These are phyloP conservation scores for Macrolepiota fuliginosa DNA, from an alignment of 768 basidiomycete species.

Conservation along the genomic window DNA sequence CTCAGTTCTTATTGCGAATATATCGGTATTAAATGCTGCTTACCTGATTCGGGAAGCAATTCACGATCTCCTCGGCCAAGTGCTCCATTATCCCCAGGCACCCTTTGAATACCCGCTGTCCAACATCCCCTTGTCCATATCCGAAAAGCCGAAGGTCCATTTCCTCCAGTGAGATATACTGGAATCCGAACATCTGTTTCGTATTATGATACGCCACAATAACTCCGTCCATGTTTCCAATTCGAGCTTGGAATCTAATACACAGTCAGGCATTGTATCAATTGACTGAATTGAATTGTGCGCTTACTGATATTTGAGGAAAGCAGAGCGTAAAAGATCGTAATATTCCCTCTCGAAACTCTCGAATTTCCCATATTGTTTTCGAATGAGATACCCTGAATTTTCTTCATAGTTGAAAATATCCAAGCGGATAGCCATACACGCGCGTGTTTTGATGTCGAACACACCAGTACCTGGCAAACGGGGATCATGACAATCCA, in stretches of 20 bases:
- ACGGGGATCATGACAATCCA: slow-evolving; percentile 80
- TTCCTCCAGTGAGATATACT: slow-evolving; percentile 83
- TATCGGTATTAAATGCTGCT: slow-evolving; percentile 16
- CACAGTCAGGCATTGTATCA: not conserved
- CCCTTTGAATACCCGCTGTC: slow-evolving; percentile 72
- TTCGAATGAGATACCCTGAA: slow-evolving; percentile 73
- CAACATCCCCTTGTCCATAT: slow-evolving; percentile 39
- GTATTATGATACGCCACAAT: slow-evolving; percentile 89
- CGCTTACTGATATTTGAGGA: slow-evolving; percentile 85
- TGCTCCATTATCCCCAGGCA: slow-evolving; percentile 71
- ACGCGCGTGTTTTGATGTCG: slow-evolving; percentile 94
- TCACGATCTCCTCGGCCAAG: slow-evolving; percentile 54
- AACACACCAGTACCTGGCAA: slow-evolving; percentile 91
- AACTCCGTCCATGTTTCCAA: slow-evolving; percentile 96
- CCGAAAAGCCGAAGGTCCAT: slow-evolving; percentile 88
- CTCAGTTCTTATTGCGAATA: slow-evolving; percentile 1
- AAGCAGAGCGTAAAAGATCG: slow-evolving; percentile 90
- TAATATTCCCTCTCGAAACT: slow-evolving; percentile 95
- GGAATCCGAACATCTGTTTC: slow-evolving; percentile 85
- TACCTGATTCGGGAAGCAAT: slow-evolving; percentile 67
- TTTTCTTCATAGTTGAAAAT: slow-evolving; percentile 81
- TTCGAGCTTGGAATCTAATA: slow-evolving; percentile 86
- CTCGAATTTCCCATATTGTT: slow-evolving; percentile 57
- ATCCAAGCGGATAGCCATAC: slow-evolving; percentile 80
- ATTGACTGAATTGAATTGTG: not conserved